Base-by-base conservation (phyloP, 2,329 filamentous ascomycete genomes). In the Phialophora macrospora region DNA sequence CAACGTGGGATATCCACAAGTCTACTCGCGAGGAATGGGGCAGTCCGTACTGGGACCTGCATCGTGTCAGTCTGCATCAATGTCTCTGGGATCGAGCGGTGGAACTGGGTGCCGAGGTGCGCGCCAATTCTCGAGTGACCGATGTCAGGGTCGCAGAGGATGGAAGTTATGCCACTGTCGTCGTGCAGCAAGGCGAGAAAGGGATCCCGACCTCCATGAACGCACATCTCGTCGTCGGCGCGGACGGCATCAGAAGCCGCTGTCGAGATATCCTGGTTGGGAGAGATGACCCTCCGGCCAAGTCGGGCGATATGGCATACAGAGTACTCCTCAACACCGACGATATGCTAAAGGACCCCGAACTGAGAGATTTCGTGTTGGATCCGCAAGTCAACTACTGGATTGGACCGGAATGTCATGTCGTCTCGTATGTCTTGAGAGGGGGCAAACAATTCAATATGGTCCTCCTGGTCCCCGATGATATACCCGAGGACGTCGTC, bases 271-370 rank as follows among this genome's bases (percentile, higher is more conserved):
- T 77, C 8, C 74, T 86, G 20, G 69, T 84, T 9, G 78, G 79
- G 2, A 74, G 74, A 17, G 70, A 75, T 0, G 78, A 82, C 68
- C 80, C 81, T 0, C 82, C 84, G 1, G 73, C 79, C 11, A 77
- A 80, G 56, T 86, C 84, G 0, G 85, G 85, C 1, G 84, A 87
- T 71, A 73, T 86, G 44, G 84, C 85, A 2, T 87, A 86, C 72
- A 80, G 85, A 11, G 77, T 87, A 48, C 74, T 85, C 9, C 73
- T 87, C 22, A 77, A 78, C 4, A 79, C 80, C 3, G 76, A 81
- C 28, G 79, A 84, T 52, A 81, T 86, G 73, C 75, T 76, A 3
- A 79, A 83, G 58, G 74, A 82, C 65, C 78, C 79, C 1, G 82
- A 83, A 54, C 73, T 87, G n/a, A 74, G 72, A 2, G 71, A 75